phyloP scores from a whole-genome alignment of 2,329 filamentous ascomycete species.

The Diaporthe sp. region DNA sequence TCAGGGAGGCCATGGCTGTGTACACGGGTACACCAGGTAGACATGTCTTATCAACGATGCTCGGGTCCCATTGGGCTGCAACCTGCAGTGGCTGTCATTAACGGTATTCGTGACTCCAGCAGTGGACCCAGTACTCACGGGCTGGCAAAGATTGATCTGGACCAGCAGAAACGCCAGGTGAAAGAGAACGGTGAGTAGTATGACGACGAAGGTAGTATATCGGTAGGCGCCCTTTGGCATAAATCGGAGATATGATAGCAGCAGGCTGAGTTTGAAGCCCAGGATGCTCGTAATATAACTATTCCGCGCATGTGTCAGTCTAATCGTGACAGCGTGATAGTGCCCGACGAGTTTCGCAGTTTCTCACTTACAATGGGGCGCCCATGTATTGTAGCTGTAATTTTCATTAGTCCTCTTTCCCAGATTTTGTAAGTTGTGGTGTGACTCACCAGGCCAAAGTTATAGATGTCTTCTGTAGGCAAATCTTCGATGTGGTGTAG shows the following conservation, averaged over 20 bases:
- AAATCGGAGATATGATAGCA: constrained; percentile 60
- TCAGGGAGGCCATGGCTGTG: constrained; percentile 54
- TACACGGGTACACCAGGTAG: constrained; percentile 57
- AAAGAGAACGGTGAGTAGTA: constrained; percentile 51
- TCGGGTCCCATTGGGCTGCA: constrained; percentile 54
- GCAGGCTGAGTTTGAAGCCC: constrained; percentile 60
- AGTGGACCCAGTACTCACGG: constrained; percentile 45
- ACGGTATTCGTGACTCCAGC: constrained; percentile 11
- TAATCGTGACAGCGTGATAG: no score
- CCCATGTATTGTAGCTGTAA: constrained; percentile 54
- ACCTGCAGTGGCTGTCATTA: constrained; percentile 4
- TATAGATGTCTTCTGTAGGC: constrained; percentile 52
- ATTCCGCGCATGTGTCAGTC: background rate
- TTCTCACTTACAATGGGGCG: constrained; percentile 53
- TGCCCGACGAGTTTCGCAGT: background rate
- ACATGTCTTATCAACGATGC: constrained; percentile 53
- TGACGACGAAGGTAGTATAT: constrained; percentile 49
- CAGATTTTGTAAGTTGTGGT: background rate
- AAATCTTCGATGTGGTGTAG: constrained; percentile 51
- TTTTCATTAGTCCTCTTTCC: constrained; percentile 8
- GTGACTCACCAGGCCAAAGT: constrained; percentile 53
- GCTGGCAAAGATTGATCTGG: constrained; percentile 53
- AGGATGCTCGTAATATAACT: constrained; percentile 58
- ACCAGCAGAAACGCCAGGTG: constrained; percentile 54
- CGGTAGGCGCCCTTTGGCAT: constrained; percentile 53